Base-by-base conservation (phyloP, 2,329 filamentous ascomycete genomes). In the Lasiodiplodia hormozganensis region DNA sequence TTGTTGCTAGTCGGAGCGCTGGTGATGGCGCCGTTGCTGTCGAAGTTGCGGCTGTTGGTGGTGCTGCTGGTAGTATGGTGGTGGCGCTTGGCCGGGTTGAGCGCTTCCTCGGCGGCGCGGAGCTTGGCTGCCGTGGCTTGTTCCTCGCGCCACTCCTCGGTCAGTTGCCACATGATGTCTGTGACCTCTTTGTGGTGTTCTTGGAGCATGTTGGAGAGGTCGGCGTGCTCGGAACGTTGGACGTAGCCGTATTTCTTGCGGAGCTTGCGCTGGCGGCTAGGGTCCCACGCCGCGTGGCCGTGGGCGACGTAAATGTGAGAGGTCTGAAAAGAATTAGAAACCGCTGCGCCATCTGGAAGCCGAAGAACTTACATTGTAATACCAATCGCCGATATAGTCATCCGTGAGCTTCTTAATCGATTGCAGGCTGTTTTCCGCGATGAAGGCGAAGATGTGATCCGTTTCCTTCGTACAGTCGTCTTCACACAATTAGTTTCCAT, bases 311-410 rank as follows among this genome's bases (percentile, higher is more conserved):
- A 97, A 57, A 97, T 90, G 3, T 88, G 86, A 0, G 93, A 96
- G 79, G 93, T 90, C 72, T 86, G 25, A 12, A 12, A 3, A 28
- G 3, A 34, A 5, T 57, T n/a, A 60, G 49, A 56, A 56, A 14
- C 16, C 18, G 7, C 4, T 3, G 23, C 23, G 14, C 10, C 10
- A 40, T 34, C 23, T 49, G 28, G 40, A 21, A 25, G 14, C 31
- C 53, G 21, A 57, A 51, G 18, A 25, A 74, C 79, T 75, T 80
- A 85, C 84, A 25, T 89, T 85, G 76, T 90, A 91, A 80, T 97
- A 98, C 95, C 95, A 98, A 21, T 86, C 84, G n/a, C 87, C 85
- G 69, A 96, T 91, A 34, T 89, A 87, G 71, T 96, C 94, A 40
- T 92, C 92, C 1, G 79, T 80, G 2, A 78, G 72, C 25, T 82